phyloP scores from a whole-genome alignment of 805 yeast species.

The Jamesozyma lodderae region DNA sequence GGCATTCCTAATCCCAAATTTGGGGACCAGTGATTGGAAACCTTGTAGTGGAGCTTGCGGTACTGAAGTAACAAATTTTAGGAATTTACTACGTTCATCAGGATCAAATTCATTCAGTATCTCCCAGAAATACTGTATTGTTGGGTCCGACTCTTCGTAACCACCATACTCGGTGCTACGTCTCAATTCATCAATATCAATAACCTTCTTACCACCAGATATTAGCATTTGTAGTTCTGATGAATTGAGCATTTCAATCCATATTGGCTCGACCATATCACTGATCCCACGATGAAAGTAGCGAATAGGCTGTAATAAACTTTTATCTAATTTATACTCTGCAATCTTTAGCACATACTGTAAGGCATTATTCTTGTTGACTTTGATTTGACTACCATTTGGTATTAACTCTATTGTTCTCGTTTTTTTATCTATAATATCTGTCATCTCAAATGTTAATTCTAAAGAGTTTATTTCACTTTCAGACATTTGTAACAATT shows the following conservation, averaged over 20 bases:
- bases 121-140: constrained; percentile 64
- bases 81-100: constrained; percentile 53
- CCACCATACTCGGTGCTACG: constrained; percentile 60
- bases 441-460: constrained; percentile 57
- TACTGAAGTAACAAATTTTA: constrained; percentile 88
- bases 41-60: constrained; percentile 89
- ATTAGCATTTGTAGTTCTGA: constrained; percentile 75
- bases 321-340: constrained; percentile 63
- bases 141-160: constrained; percentile 42
- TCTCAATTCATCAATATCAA: constrained; percentile 64
- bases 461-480: constrained; percentile 47
- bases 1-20: constrained; percentile 67
- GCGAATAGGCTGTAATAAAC: constrained; percentile 48
- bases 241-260: constrained; percentile 83
- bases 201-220: constrained; percentile 64
- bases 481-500: constrained; percentile 46
- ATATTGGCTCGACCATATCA: constrained; percentile 55
- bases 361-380: constrained; percentile 50
- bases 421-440: constrained; percentile 31
- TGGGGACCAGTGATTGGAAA: constrained; percentile 62
- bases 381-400: constrained; percentile 48
- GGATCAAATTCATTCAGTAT: constrained; percentile 58
- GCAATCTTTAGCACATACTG: constrained; percentile 73
- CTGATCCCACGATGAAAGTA: constrained; percentile 61
- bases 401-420: constrained; percentile 51